These are phyloP conservation scores for Aspergillus latus DNA, from an alignment of 2,329 filamentous ascomycete genomes.

Conservation along the genomic window DNA sequence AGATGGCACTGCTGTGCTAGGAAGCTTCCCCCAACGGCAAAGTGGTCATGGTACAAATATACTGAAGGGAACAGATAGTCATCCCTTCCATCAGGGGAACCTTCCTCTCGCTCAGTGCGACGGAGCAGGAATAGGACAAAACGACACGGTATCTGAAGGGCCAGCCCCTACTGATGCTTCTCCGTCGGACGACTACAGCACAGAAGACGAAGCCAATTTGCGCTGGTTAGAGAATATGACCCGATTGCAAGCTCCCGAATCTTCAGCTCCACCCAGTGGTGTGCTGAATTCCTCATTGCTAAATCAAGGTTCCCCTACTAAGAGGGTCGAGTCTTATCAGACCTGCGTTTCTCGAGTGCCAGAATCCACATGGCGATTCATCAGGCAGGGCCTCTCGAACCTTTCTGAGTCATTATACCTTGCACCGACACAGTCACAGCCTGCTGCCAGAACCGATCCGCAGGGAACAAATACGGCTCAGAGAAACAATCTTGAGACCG, in stretches of 20 bases:
- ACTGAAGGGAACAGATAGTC: slow-evolving; percentile 31
- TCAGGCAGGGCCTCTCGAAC: neutral
- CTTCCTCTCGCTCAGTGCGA: slow-evolving; percentile 26
- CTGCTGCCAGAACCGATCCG: neutral
- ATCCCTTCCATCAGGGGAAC: slow-evolving; percentile 36
- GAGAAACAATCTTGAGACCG: neutral
- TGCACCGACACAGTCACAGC: slow-evolving; percentile 13
- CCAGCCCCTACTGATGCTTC: neutral
- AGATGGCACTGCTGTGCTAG: slow-evolving; percentile 43
- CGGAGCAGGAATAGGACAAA: neutral
- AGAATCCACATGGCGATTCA: neutral
- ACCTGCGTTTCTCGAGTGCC: slow-evolving; percentile 13
- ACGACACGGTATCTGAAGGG: neutral
- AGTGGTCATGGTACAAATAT: slow-evolving; percentile 43
- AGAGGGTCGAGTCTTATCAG: slow-evolving; percentile 11
- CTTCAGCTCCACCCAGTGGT: neutral
- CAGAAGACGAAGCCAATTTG: neutral
- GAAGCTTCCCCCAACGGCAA: slow-evolving; percentile 40
- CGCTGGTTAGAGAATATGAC: neutral
- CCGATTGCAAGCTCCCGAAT: neutral
- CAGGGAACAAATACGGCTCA: neutral
- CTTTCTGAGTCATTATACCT: slow-evolving; percentile 8
- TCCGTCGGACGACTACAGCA: neutral
- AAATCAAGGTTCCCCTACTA: neutral
- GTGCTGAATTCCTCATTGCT: neutral